Conservation (phyloP, 148 eudicot species). For the Rhododendron henanense region DNA sequence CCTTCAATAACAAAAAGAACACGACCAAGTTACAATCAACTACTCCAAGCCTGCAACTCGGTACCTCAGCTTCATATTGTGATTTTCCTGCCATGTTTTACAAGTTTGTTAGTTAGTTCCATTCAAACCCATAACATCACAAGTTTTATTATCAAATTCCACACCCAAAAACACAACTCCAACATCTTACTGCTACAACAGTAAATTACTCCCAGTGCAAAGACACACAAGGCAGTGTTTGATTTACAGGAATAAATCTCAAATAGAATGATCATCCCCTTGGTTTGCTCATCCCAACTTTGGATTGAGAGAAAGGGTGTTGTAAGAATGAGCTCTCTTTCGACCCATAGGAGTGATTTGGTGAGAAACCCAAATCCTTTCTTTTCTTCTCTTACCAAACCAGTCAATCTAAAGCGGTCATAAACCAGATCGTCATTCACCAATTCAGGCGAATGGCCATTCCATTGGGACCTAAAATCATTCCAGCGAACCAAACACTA, state of each 20-base stretch:
- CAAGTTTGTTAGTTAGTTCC: background rate
- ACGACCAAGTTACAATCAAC: conserved; percentile 1
- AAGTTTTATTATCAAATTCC: background rate
- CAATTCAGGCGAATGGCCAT: background rate
- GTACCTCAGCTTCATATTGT: conserved; percentile 56
- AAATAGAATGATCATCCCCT: background rate
- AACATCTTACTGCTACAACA: background rate
- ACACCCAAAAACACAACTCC: background rate
- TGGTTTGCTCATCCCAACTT: background rate
- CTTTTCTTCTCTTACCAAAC: background rate
- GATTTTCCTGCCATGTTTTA: conserved; percentile 42
- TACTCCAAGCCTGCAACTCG: conserved; percentile 66
- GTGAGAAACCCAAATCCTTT: background rate
- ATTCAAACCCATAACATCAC: background rate
- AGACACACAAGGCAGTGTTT: background rate
- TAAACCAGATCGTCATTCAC: background rate
- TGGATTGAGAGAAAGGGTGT: background rate
- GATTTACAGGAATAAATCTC: background rate
- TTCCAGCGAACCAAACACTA: background rate
- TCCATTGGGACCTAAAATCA: background rate
- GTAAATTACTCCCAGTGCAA: background rate
- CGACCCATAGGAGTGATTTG: background rate
- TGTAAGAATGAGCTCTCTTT: background rate
- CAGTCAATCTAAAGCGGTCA: background rate
- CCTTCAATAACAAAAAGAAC: conserved; percentile 4